These are phyloP conservation scores for Phytophthora foliorum DNA, from an alignment of 352 stramenopile species.

Conservation along the genomic window DNA sequence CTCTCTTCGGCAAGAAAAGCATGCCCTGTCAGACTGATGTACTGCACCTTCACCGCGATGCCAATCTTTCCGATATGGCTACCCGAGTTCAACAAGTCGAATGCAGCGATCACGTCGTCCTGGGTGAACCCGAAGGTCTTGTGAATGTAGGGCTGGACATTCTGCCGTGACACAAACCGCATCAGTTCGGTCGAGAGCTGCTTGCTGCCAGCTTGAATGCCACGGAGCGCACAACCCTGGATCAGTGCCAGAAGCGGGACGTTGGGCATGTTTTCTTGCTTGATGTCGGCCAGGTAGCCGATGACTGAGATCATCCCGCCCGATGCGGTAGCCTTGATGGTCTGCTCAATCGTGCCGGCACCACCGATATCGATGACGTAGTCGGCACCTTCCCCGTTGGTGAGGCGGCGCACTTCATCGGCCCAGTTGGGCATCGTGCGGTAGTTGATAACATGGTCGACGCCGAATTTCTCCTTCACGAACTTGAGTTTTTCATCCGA, in stretches of 20 bases:
- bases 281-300: slow-evolving; percentile 35
- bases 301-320: slow-evolving; percentile 41
- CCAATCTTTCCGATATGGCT: slow-evolving; percentile 42
- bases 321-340: slow-evolving; percentile 36
- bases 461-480: slow-evolving; percentile 41
- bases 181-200: slow-evolving; percentile 34
- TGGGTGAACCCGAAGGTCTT: slow-evolving; percentile 37
- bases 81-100: slow-evolving; percentile 31
- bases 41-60: slow-evolving; percentile 28
- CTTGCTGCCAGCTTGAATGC: slow-evolving; percentile 32
- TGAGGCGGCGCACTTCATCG: slow-evolving; percentile 33
- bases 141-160: slow-evolving; percentile 35
- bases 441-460: slow-evolving; percentile 49
- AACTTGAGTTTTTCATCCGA: slow-evolving; percentile 34
- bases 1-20: slow-evolving; percentile 26
- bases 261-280: slow-evolving; percentile 45
- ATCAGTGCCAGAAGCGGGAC: slow-evolving; percentile 32
- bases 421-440: slow-evolving; percentile 40
- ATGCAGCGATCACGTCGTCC: slow-evolving; percentile 35
- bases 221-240: slow-evolving; percentile 35
- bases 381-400: slow-evolving; percentile 36
- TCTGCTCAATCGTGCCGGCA: slow-evolving; percentile 46
- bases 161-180: slow-evolving; percentile 34
- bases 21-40: slow-evolving; percentile 30
- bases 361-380: slow-evolving; percentile 48